phyloP scores from a whole-genome alignment of 192 early-diverging fungal species.

The Backusella sp. region DNA sequence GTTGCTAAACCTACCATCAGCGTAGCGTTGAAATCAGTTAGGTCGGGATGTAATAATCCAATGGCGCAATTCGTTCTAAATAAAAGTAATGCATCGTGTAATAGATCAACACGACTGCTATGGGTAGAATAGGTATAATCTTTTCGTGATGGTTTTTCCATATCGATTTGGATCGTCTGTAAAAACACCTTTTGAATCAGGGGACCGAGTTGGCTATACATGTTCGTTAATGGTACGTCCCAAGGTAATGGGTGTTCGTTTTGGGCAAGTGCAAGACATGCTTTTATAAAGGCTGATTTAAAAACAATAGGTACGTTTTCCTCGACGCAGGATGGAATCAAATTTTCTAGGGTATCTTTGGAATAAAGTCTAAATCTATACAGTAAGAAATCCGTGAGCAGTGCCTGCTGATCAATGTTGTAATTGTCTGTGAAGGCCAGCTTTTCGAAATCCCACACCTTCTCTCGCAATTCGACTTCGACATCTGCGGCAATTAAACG shows the following conservation, averaged over 20 bases:
- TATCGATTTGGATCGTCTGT: constrained; percentile 37
- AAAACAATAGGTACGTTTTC: constrained; percentile 67
- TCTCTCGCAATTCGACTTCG: constrained; percentile 65
- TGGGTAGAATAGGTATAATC: constrained; percentile 36
- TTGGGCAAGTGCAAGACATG: constrained; percentile 62
- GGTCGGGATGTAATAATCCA: constrained; percentile 49
- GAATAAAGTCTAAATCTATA: constrained; percentile 72
- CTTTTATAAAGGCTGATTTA: constrained; percentile 75
- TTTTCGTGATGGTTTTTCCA: constrained; percentile 32
- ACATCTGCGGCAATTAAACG: constrained; percentile 62
- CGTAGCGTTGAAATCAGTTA: constrained; percentile 64
- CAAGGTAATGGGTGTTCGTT: constrained; percentile 65
- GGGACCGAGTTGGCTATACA: constrained; percentile 55
- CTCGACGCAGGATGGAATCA: constrained; percentile 67
- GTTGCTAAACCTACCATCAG: constrained; percentile 69
- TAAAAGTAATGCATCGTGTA: constrained; percentile 67
- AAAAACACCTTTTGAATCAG: constrained; percentile 63
- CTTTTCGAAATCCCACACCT: constrained; percentile 22
- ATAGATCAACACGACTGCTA: constrained; percentile 71
- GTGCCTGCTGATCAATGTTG: constrained; percentile 61
- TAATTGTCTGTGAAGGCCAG: constrained; percentile 29
- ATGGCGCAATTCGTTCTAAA: constrained; percentile 70
- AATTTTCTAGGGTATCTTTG: constrained; percentile 60
- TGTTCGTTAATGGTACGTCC: constrained; percentile 54
- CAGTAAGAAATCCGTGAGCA: constrained; percentile 68